Evolutionary conservation across 306 rosid genomes (phyloP).

Genomic region (Castanea crenata): DNA sequence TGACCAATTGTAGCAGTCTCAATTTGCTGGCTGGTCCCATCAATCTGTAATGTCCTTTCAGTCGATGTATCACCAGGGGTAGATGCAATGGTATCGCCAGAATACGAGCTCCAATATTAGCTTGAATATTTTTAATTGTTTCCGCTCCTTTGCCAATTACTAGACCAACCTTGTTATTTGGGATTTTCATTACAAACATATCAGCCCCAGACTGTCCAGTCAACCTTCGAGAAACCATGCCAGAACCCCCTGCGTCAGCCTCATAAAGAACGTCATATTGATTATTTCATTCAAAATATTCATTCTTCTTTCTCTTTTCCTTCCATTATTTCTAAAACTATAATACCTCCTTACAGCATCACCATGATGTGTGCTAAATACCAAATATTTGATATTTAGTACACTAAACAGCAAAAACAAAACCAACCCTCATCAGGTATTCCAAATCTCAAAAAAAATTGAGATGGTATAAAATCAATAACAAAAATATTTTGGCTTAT

Average conservation of each 20-base stretch:
- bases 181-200: slow-evolving; percentile 68
- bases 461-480: too few species aligned
- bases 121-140: slow-evolving; percentile 90
- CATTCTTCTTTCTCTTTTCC: too few species aligned
- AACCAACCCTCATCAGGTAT: too few species aligned
- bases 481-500: too few species aligned
- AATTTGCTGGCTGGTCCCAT: slow-evolving; percentile 84
- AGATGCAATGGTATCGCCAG: slow-evolving; percentile 99
- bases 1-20: slow-evolving; percentile 80
- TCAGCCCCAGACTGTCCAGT: slow-evolving; percentile 79
- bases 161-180: slow-evolving; percentile 98
- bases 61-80: slow-evolving; percentile 92
- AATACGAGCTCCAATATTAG: slow-evolving; percentile 80
- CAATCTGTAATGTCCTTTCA: slow-evolving; percentile 85
- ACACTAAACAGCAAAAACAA: too few species aligned
- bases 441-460: too few species aligned
- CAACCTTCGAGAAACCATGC: slow-evolving; percentile 54
- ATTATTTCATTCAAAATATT: too few species aligned
- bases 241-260: slow-evolving; percentile 98
- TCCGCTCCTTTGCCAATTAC: slow-evolving; percentile 98
- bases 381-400: too few species aligned
- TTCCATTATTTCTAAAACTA: too few species aligned
- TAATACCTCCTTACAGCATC: too few species aligned
- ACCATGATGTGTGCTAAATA: too few species aligned
- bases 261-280: neutral